Conservation (phyloP, 345 rosid species). For the Acer negundo region DNA sequence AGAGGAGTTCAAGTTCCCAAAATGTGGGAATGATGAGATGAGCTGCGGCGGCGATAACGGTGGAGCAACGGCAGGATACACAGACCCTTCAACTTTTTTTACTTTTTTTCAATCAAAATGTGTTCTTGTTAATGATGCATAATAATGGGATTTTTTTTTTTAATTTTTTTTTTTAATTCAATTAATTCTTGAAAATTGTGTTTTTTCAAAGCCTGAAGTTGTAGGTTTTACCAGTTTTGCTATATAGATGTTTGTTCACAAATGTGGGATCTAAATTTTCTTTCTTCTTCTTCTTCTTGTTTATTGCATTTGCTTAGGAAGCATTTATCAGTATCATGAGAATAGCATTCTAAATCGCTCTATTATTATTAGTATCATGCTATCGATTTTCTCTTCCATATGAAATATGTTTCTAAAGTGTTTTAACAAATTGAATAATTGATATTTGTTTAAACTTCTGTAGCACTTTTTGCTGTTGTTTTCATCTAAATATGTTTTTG, state of each 20-base stretch:
- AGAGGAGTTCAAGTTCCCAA: conserved; percentile 31
- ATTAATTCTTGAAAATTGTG: not conserved
- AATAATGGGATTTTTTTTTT: conserved; percentile 6
- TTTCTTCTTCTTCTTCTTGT: no score
- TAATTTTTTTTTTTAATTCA: not conserved
- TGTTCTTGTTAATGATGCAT: conserved; percentile 40
- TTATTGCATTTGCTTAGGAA: no score
- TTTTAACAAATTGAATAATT: no score
- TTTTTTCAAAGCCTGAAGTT: not conserved
- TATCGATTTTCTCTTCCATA: no score
- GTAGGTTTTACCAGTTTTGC: not conserved
- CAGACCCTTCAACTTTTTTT: conserved; percentile 35
- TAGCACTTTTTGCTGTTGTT: no score
- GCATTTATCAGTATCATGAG: no score
- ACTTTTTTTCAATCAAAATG: conserved; percentile 47
- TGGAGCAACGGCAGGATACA: conserved; percentile 21
- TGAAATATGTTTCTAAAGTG: no score
- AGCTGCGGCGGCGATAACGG: not conserved
- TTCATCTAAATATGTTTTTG: no score
- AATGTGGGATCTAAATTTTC: not conserved
- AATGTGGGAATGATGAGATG: not conserved
- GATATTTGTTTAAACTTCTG: no score
- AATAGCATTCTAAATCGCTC: no score
- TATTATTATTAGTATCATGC: no score
- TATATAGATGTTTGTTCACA: no score